Evolutionary conservation across 1,284 basidiomycete species (phyloP), one percentile per base, ranked within the genome.

Genomic region (Stygiomarasmius scandens): DNA sequence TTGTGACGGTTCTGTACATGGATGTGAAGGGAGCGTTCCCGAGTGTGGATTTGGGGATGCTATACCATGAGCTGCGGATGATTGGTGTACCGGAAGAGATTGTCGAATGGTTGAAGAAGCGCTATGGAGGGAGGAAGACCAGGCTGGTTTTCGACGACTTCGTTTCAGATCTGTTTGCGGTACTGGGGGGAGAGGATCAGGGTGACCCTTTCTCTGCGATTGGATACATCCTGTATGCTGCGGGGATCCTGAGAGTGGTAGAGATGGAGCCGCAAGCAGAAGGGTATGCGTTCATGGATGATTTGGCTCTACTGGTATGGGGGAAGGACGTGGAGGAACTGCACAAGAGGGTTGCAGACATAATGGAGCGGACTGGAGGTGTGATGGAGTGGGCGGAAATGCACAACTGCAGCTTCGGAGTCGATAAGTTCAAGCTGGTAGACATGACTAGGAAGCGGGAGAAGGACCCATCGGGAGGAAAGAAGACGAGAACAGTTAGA

Each of bases 21-120:
- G 72, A 75, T 52, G 62, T 76, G 8, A 65, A 70, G 52, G 70
- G 65, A 4, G 73, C 72, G 2, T 74, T 72, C 56, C 70, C 71
- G 16, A 72, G 61, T 48, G 67, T 63, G 1, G 61, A 60, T 10
- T 58, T 57, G 1, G 56, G 65, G 2, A 44, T 63, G 5, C 64
- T 76, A 1, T 54, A 73, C 9, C 69, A 74, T 49, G 71, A 74
- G 60, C 59, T 76, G 58, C 20, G 64, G 10, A 64, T 59, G 52
- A 36, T 61, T 11, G 58, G 70, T 12, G 67, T 74, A 2, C 73
- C 73, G 32, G 36, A 24, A 10, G 49, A 58, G 16, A 66, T 67
- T 43, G 58, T 66, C 0, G 45, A 57, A 2, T 69, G 68, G 46
- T 52, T 69, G 45, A 34, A 22, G 25, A 47, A 41, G 9, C 27